A percentile compares a stretch with the other conserved stretches of the same genome.
These are phyloP conservation scores for Zarea fungicola DNA, from an alignment of 2,329 filamentous ascomycete genomes.

Conservation along the genomic window DNA sequence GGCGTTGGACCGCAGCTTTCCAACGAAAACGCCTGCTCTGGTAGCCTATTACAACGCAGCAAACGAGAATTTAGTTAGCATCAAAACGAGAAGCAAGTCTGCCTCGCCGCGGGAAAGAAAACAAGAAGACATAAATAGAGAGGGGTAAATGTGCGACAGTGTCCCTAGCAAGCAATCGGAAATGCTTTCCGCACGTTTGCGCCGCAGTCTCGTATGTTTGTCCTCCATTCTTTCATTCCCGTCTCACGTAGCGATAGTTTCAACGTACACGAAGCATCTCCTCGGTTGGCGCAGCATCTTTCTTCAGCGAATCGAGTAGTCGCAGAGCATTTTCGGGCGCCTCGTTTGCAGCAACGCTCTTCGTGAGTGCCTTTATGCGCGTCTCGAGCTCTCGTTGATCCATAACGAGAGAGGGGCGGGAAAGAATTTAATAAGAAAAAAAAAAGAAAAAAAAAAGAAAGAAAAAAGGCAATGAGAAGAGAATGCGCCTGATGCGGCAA, in stretches of 20 bases:
- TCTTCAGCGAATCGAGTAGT: constrained; percentile 73
- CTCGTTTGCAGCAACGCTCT: constrained; percentile 71
- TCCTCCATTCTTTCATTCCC: not conserved
- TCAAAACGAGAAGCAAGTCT: too few relatives aligned
- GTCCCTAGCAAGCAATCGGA: too few relatives aligned
- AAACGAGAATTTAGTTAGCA: constrained; percentile 6
- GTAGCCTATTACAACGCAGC: constrained; percentile 64
- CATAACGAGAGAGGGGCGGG: too few relatives aligned
- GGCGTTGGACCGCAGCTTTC: constrained; percentile 69
- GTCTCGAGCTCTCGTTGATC: constrained; percentile 76
- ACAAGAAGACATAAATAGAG: too few relatives aligned
- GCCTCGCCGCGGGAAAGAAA: too few relatives aligned
- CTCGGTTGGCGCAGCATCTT: constrained; percentile 77
- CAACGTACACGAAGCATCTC: constrained; percentile 72
- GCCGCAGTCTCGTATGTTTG: not conserved
- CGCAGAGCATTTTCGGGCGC: constrained; percentile 65
- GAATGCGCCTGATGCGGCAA: too few relatives aligned
- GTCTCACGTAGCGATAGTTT: not conserved
- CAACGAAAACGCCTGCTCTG: constrained; percentile 85
- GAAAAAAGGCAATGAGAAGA: not conserved
- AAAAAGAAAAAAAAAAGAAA: too few relatives aligned
- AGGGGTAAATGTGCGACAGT: too few relatives aligned
- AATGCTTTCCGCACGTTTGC: too few relatives aligned
- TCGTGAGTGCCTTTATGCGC: constrained; percentile 72
- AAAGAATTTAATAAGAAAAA: too few relatives aligned